Evolutionary conservation across 1,139 yeast species (phyloP).

Genomic region (Yamadazyma diospyri): DNA sequence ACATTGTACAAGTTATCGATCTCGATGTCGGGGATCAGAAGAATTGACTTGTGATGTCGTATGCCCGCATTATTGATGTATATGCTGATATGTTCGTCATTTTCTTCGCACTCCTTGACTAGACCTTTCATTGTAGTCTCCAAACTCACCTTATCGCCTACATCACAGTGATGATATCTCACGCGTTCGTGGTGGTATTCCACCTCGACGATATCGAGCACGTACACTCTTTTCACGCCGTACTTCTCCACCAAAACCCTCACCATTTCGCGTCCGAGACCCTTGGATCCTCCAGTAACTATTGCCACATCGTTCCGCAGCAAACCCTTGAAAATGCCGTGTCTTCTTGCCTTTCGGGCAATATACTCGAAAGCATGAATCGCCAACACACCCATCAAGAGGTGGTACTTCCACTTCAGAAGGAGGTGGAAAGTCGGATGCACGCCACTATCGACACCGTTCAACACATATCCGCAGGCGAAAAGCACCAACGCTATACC

Average conservation of each 20-base stretch:
- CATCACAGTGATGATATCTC: conserved; percentile 45
- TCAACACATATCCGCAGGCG: conserved; percentile 3
- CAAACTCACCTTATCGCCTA: conserved; percentile 36
- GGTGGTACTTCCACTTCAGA: too few relatives aligned
- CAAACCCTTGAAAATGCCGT: not conserved
- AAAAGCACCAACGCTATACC: not conserved
- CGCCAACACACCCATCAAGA: not conserved
- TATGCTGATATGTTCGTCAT: conserved; percentile 41
- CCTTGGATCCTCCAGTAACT: conserved; percentile 65
- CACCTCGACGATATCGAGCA: conserved; percentile 47
- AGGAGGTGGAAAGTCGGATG: too few relatives aligned
- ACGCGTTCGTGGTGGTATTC: conserved; percentile 17
- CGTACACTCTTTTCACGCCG: conserved; percentile 34
- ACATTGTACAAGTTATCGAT: conserved; percentile 44
- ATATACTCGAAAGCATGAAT: conserved; percentile 1
- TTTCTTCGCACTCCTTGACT: conserved; percentile 24
- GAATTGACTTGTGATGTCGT: conserved; percentile 45
- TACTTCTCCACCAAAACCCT: conserved; percentile 24
- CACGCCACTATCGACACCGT: not conserved
- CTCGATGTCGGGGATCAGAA: conserved; percentile 28
- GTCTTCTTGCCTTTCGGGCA: conserved; percentile 3
- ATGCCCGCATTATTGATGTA: conserved; percentile 77
- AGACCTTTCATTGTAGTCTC: conserved; percentile 18
- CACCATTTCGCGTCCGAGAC: conserved; percentile 52
- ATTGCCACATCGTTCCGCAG: conserved; percentile 35